Evolutionary conservation across 306 rosid genomes (phyloP).

Genomic region (Cicer arietinum): DNA sequence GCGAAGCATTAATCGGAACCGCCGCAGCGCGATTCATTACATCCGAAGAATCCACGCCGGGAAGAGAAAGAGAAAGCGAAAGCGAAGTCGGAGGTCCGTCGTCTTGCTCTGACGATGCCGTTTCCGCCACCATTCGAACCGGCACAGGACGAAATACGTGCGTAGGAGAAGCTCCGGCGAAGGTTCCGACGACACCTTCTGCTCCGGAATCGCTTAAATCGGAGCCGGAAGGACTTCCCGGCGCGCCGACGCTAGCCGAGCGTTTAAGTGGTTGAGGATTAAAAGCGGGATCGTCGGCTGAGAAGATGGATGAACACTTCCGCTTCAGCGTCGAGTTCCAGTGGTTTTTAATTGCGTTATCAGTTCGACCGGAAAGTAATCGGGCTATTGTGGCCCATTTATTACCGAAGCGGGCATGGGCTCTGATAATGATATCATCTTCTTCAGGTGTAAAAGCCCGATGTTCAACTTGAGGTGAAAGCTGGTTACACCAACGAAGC

Average conservation of each 20-base stretch:
- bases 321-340: slow-evolving; percentile 96
- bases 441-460: slow-evolving; percentile 84
- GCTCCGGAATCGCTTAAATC: slow-evolving; percentile 83
- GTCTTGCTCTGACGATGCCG: slow-evolving; percentile 53
- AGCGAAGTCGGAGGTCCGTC: slow-evolving; percentile 70
- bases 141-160: slow-evolving; percentile 71
- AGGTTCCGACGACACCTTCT: background rate
- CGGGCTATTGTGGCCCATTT: slow-evolving; percentile 98
- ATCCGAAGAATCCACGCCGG: slow-evolving; percentile 62
- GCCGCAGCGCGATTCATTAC: slow-evolving; percentile 40
- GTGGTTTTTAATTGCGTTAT: slow-evolving; percentile 97
- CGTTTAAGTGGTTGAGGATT: slow-evolving; percentile 63
- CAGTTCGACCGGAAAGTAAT: slow-evolving; percentile 82
- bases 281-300: slow-evolving; percentile 40
- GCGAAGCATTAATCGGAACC: background rate
- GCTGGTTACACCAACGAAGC: slow-evolving; percentile 98
- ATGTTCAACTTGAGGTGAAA: slow-evolving; percentile 91
- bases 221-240: slow-evolving; percentile 82
- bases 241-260: slow-evolving; percentile 74
- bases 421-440: slow-evolving; percentile 77
- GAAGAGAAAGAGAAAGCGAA: slow-evolving; percentile 79
- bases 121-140: slow-evolving; percentile 56
- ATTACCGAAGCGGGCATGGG: slow-evolving; percentile 92
- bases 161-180: slow-evolving; percentile 41
- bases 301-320: slow-evolving; percentile 58